Conservation (phyloP, 257 asterid species). For the Solanum commersonii region DNA sequence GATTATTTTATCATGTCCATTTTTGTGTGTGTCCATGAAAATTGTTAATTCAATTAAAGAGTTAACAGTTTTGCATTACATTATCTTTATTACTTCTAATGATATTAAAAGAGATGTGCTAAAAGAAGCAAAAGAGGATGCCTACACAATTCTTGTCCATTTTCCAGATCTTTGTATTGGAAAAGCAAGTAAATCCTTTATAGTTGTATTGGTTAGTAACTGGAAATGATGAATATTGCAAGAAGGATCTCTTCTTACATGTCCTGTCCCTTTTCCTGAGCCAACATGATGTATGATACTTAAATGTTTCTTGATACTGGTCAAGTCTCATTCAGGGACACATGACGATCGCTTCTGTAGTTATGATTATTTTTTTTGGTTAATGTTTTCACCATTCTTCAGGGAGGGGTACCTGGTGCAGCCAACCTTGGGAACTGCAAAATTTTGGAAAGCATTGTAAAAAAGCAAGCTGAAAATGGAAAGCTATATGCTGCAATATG, state of each 20-base stretch:
- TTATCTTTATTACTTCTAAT: neutral
- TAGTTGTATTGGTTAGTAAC: neutral
- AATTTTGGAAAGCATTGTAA: conserved; percentile 60
- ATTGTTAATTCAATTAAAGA: neutral
- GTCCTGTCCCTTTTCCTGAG: neutral
- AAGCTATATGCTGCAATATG: conserved; percentile 80
- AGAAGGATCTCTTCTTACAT: neutral
- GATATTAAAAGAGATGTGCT: neutral
- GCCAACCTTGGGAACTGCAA: conserved; percentile 65
- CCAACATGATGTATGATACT: neutral
- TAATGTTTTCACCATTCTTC: neutral
- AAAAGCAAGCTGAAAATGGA: conserved; percentile 58
- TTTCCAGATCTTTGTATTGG: neutral
- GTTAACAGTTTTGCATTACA: neutral
- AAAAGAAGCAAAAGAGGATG: neutral
- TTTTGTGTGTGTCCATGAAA: neutral
- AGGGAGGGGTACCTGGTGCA: conserved; percentile 98
- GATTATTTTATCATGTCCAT: neutral
- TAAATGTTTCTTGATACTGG: neutral
- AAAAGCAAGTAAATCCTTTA: neutral
- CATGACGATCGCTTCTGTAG: neutral
- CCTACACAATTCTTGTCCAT: neutral
- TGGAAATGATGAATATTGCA: neutral
- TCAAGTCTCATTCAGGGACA: neutral
- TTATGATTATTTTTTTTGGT: neutral